These are phyloP conservation scores for Sugiyamaella novakii DNA, from an alignment of 1,139 yeast species.

Conservation along the genomic window DNA sequence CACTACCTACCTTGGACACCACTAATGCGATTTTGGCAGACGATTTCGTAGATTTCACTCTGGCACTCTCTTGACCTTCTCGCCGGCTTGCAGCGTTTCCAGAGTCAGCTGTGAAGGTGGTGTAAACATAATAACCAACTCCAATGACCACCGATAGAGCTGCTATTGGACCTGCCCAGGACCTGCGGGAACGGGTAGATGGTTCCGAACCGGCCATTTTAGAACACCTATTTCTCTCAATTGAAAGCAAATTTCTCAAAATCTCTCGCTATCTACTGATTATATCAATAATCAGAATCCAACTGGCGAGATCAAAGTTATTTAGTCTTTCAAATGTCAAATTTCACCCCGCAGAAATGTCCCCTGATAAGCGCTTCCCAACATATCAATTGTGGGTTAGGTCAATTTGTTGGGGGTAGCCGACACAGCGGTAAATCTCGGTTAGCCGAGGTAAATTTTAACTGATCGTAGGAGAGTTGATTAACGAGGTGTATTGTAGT, in stretches of 20 bases:
- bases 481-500: too few species aligned
- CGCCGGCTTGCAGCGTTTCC: slow-evolving; percentile 3
- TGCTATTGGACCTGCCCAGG: slow-evolving; percentile 3
- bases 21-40: slow-evolving; percentile 30
- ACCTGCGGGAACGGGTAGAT: background rate
- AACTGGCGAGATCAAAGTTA: background rate
- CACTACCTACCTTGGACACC: slow-evolving; percentile 26
- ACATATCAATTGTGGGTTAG: slow-evolving; percentile 5
- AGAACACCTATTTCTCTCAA: background rate
- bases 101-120: slow-evolving; percentile 2
- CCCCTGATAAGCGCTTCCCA: slow-evolving; percentile 6
- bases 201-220: slow-evolving; percentile 2
- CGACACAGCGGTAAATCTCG: background rate
- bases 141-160: slow-evolving; percentile 7
- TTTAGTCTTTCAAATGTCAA: background rate
- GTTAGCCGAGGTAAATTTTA: too few species aligned
- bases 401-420: slow-evolving; percentile 6
- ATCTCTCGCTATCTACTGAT: too few species aligned
- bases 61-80: background rate
- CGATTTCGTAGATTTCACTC: slow-evolving; percentile 3
- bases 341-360: background rate
- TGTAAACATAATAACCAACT: slow-evolving; percentile 11
- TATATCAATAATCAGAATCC: background rate
- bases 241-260: slow-evolving; percentile 1
- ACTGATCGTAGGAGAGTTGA: too few species aligned